Evolutionary conservation across 106 monocot species (phyloP).

Genomic region (Xerophyta viscosa): DNA sequence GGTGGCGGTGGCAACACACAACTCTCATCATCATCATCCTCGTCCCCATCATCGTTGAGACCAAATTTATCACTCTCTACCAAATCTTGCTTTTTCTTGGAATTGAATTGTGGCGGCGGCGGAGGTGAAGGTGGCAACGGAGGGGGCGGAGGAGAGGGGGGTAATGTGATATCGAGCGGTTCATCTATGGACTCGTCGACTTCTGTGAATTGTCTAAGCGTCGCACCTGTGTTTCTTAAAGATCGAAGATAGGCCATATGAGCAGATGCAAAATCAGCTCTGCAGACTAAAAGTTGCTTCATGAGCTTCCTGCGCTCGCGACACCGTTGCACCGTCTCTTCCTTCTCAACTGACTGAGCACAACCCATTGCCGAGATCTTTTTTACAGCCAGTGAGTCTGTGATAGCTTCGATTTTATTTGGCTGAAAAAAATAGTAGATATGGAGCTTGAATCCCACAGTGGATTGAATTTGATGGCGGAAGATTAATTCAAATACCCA

Average conservation of each 20-base stretch:
- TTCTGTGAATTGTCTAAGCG: slow-evolving; percentile 61
- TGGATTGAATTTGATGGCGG: no score
- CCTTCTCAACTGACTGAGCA: slow-evolving; percentile 49
- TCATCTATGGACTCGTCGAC: slow-evolving; percentile 36
- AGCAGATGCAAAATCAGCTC: slow-evolving; percentile 37
- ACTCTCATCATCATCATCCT: slow-evolving; percentile 19
- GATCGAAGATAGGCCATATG: slow-evolving; percentile 58
- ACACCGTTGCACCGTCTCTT: slow-evolving; percentile 66
- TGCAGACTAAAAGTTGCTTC: slow-evolving; percentile 57
- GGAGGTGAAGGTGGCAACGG: slow-evolving; percentile 29
- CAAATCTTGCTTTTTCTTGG: slow-evolving; percentile 4
- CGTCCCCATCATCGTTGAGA: slow-evolving; percentile 13
- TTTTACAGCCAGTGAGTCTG: no score
- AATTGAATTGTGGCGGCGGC: slow-evolving; percentile 19
- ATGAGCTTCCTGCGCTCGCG: slow-evolving; percentile 53
- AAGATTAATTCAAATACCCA: no score
- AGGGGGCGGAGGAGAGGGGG: slow-evolving; percentile 29
- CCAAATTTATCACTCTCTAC: slow-evolving; percentile 2
- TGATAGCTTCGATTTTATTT: neutral
- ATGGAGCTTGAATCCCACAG: no score
- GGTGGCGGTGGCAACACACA: slow-evolving; percentile 46
- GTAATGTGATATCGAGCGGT: slow-evolving; percentile 10
- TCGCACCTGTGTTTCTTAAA: slow-evolving; percentile 58
- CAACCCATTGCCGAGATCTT: no score
- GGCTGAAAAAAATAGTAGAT: neutral